Conservation (phyloP, 2,329 filamentous ascomycete species). For the Fusarium nematophilum region DNA sequence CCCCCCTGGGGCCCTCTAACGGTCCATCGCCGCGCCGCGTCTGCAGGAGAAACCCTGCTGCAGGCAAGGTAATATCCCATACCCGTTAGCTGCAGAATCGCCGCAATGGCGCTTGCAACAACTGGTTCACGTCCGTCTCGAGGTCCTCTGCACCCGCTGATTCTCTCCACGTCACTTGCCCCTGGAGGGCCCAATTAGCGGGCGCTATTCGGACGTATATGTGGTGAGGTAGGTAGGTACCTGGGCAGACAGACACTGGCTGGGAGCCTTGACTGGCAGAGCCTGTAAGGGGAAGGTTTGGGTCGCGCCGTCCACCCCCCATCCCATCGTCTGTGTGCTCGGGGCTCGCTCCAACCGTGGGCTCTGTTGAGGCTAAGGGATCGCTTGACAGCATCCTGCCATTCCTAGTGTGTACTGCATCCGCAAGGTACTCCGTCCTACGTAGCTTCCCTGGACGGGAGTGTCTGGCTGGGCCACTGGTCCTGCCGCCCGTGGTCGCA, state of each 20-base stretch:
- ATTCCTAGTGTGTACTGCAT: too few relatives aligned
- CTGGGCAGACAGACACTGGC: too few relatives aligned
- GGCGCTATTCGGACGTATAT: too few relatives aligned
- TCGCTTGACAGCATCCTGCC: slow-evolving; percentile 22
- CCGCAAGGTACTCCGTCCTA: too few relatives aligned
- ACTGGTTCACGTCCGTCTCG: slow-evolving; percentile 38
- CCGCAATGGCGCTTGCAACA: slow-evolving; percentile 42
- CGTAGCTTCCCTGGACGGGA: too few relatives aligned
- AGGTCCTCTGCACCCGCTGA: slow-evolving; percentile 11
- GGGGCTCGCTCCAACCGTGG: slow-evolving; percentile 30
- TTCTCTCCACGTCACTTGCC: slow-evolving; percentile 34
- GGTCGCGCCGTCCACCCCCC: neutral
- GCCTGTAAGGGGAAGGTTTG: slow-evolving; percentile 36
- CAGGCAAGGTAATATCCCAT: slow-evolving; percentile 47
- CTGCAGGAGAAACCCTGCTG: slow-evolving; percentile 47
- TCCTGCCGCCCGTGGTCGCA: slow-evolving; percentile 39
- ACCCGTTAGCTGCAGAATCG: slow-evolving; percentile 44
- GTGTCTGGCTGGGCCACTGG: slow-evolving; percentile 21
- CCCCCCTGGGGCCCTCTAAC: slow-evolving; percentile 24
- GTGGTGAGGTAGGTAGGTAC: too few relatives aligned
- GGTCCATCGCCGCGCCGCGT: slow-evolving; percentile 28
- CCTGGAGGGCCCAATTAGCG: slow-evolving; percentile 13
- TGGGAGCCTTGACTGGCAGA: too few relatives aligned
- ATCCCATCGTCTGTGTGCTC: slow-evolving; percentile 11
- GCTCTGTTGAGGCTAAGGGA: neutral